Conservation (phyloP, 2,329 filamentous ascomycete species). For the Tolypocladium endophyticum region DNA sequence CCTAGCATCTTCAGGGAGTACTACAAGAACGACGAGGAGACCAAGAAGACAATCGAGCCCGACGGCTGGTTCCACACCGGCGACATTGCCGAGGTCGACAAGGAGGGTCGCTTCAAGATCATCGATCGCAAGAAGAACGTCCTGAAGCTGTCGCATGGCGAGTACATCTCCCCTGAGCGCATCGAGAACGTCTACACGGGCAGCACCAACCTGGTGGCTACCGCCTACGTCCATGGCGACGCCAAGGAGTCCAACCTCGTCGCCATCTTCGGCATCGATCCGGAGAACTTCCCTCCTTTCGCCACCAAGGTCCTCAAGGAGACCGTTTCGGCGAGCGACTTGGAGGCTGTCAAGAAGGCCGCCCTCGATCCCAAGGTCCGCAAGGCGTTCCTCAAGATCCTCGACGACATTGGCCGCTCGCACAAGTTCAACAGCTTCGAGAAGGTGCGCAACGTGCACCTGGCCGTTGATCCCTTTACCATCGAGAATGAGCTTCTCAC, state of each 20-base stretch:
- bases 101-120: constrained; percentile 78
- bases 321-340: constrained; percentile 52
- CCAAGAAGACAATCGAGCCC: constrained; percentile 65
- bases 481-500: constrained; percentile 87
- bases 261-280: constrained; percentile 78
- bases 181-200: constrained; percentile 92
- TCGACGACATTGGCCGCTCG: constrained; percentile 69
- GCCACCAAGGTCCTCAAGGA: constrained; percentile 67
- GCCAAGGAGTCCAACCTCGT: constrained; percentile 72
- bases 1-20: constrained; percentile 77
- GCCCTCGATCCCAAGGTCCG: constrained; percentile 60
- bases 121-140: constrained; percentile 98
- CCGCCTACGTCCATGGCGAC: constrained; percentile 87
- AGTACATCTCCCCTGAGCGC: constrained; percentile 95
- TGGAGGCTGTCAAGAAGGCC: constrained; percentile 55
- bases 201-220: constrained; percentile 65
- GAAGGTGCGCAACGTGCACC: constrained; percentile 59
- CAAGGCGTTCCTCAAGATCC: constrained; percentile 63
- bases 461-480: constrained; percentile 82
- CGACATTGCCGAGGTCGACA: constrained; percentile 80
- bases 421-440: constrained; percentile 91
- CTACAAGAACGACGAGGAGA: constrained; percentile 84
- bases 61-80: constrained; percentile 98
- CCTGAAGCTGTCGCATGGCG: constrained; percentile 94
- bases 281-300: constrained; percentile 71